phyloP scores from a whole-genome alignment of 2,329 filamentous ascomycete species.

The Trichoderma asperellum region DNA sequence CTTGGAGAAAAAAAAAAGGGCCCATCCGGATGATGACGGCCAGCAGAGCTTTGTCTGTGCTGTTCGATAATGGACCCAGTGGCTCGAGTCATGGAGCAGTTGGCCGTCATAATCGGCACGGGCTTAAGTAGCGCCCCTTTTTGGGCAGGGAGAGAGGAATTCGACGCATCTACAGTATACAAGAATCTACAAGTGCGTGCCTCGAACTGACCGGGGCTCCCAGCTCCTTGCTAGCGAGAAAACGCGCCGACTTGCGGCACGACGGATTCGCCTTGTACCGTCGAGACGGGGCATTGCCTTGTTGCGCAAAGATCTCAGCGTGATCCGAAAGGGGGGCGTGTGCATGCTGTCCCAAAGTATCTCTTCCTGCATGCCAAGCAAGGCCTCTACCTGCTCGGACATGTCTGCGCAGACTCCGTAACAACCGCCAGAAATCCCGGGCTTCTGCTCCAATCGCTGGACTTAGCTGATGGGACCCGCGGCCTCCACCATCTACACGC shows the following conservation, averaged over 20 bases:
- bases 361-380: neutral
- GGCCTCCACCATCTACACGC: neutral
- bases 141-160: neutral
- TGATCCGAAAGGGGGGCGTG: neutral
- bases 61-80: neutral
- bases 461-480: conserved; percentile 1
- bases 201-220: neutral
- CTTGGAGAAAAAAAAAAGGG: neutral
- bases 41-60: neutral
- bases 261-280: neutral
- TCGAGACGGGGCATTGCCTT: neutral
- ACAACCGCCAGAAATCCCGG: neutral
- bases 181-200: neutral
- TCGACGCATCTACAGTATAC: neutral
- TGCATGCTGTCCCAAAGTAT: neutral
- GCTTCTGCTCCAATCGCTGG: neutral
- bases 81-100: neutral
- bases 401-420: neutral
- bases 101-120: neutral
- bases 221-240: neutral
- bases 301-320: neutral
- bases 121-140: neutral
- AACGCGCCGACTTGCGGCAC: neutral
- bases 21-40: neutral
- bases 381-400: too few relatives aligned